phyloP scores from a whole-genome alignment of 805 yeast species.

The Lachancea waltii region DNA sequence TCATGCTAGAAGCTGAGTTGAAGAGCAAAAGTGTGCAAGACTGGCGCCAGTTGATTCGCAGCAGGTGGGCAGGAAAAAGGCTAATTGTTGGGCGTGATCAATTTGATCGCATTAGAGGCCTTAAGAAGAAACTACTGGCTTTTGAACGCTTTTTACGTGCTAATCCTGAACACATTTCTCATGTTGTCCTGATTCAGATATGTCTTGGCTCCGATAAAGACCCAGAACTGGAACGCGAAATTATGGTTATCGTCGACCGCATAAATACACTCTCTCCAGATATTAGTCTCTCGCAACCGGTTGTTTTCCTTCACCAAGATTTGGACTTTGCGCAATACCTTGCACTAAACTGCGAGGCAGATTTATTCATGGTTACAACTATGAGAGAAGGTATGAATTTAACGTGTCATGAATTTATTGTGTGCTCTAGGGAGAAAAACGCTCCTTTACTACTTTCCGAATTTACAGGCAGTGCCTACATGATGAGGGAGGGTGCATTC shows the following conservation, averaged over 20 bases:
- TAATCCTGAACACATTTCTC: conserved; percentile 64
- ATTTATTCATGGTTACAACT: conserved; percentile 78
- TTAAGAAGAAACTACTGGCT: conserved; percentile 79
- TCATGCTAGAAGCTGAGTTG: conserved; percentile 43
- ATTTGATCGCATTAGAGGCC: conserved; percentile 79
- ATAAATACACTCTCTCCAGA: conserved; percentile 73
- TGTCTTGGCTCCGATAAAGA: conserved; percentile 58
- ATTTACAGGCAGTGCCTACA: conserved; percentile 88
- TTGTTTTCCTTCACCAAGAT: conserved; percentile 81
- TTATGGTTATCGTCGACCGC: conserved; percentile 72
- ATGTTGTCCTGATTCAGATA: conserved; percentile 75
- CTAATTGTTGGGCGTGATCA: conserved; percentile 85
- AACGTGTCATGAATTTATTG: conserved; percentile 90
- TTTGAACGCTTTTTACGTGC: conserved; percentile 69
- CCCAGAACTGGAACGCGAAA: conserved; percentile 61
- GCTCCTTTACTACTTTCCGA: conserved; percentile 86
- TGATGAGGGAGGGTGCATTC: conserved; percentile 63
- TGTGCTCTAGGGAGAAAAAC: conserved; percentile 60
- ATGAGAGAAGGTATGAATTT: conserved; percentile 96
- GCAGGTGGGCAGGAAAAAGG: conserved; percentile 65
- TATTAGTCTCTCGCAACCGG: conserved; percentile 73
- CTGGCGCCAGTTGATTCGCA: conserved; percentile 67
- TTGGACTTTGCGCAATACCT: conserved; percentile 83
- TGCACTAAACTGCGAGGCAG: conserved; percentile 81
- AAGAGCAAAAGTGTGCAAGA: conserved; percentile 45